Conservation (phyloP, 805 yeast genomes). For the Candida morakotiae region DNA sequence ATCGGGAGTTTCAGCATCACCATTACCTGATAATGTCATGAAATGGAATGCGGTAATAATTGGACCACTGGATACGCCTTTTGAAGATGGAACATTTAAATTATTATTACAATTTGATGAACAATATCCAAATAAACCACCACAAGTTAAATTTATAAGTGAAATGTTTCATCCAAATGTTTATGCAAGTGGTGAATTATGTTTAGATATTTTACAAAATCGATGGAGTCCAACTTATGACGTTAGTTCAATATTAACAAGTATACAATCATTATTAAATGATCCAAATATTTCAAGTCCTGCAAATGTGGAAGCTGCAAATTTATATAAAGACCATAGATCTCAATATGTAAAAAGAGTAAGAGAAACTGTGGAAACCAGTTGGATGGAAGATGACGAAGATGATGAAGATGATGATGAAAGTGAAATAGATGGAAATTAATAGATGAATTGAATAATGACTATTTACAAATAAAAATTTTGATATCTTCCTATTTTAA, state of each 20-base stretch:
- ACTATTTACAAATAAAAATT: slow-evolving; percentile 4
- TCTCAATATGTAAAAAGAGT: slow-evolving; percentile 89
- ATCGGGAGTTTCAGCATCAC: slow-evolving; percentile 96
- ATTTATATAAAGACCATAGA: slow-evolving; percentile 89
- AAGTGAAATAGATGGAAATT: slow-evolving; percentile 20
- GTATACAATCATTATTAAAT: slow-evolving; percentile 85
- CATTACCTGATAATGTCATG: slow-evolving; percentile 96
- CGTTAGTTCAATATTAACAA: slow-evolving; percentile 90
- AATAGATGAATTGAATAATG: background rate
- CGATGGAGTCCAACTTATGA: slow-evolving; percentile 99
- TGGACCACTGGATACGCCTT: slow-evolving; percentile 97
- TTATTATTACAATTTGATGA: slow-evolving; percentile 86
- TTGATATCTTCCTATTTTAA: slow-evolving; percentile 23
- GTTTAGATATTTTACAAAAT: slow-evolving; percentile 92
- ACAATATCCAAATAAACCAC: slow-evolving; percentile 97
- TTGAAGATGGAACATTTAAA: slow-evolving; percentile 95
- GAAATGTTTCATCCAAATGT: slow-evolving; percentile 99
- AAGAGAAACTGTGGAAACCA: slow-evolving; percentile 88
- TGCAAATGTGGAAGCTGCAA: slow-evolving; percentile 97
- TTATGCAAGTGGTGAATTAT: slow-evolving; percentile 90
- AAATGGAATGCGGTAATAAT: slow-evolving; percentile 95
- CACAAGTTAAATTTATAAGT: slow-evolving; percentile 82
- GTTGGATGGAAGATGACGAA: slow-evolving; percentile 81
- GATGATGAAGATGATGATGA: slow-evolving; percentile 51
- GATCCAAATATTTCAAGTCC: slow-evolving; percentile 97